Percentiles rank a stretch among this genome's conserved stretches.
Evolutionary conservation across 1,139 yeast species (phyloP).

Genomic region (Magnusiomyces suaveolens): DNA sequence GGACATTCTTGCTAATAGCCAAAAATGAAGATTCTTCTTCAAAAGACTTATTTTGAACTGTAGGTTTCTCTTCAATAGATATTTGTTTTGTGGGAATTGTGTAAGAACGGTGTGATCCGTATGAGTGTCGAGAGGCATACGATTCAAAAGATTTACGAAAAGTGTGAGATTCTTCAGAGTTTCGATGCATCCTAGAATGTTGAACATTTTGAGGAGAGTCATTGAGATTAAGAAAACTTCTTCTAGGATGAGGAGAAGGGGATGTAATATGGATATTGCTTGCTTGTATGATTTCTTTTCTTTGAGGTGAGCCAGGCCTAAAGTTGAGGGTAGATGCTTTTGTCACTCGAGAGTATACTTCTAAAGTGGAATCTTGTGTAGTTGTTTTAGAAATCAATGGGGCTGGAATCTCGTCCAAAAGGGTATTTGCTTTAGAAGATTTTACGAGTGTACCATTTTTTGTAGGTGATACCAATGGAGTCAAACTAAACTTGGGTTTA

Average conservation of each 20-base stretch:
- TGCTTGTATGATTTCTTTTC: too few species aligned
- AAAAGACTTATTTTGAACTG: neutral
- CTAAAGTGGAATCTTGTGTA: neutral
- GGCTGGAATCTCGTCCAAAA: neutral
- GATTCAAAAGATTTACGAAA: too few species aligned
- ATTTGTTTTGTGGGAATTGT: neutral
- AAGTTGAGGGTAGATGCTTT: neutral
- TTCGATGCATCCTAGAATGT: too few species aligned
- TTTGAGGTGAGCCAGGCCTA: too few species aligned
- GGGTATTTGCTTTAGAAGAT: neutral
- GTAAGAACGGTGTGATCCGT: too few species aligned
- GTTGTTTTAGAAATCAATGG: neutral
- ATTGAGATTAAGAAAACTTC: too few species aligned
- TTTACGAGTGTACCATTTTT: neutral
- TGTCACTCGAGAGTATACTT: neutral
- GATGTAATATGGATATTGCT: too few species aligned
- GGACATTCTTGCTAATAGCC: slow-evolving; percentile 8
- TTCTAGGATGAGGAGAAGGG: neutral
- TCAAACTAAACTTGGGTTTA: neutral
- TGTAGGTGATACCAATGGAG: neutral
- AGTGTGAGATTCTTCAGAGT: neutral
- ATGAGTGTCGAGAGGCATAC: too few species aligned
- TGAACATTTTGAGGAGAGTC: too few species aligned
- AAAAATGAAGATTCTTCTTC: slow-evolving; percentile 9
- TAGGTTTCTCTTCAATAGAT: neutral